Base-by-base conservation (phyloP, 2,329 filamentous ascomycete species). In the Aspergillus hortae region DNA sequence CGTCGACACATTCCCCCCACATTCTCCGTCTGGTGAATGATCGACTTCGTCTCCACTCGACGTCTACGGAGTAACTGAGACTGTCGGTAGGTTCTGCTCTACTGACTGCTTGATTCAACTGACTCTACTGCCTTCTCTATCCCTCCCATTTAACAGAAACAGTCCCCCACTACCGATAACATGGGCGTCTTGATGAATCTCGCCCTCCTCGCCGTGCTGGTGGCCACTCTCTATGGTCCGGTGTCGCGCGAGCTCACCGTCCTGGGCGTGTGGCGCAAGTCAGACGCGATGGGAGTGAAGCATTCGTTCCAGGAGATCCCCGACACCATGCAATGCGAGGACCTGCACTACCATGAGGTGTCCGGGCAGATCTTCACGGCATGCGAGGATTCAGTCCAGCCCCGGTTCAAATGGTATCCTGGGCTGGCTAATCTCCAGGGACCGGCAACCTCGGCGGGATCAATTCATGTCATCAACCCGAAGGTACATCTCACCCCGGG, bases 271-370 rank as follows among this genome's bases (percentile, higher is more conserved):
- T 61, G 65, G 38, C 47, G 59, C 3, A 56, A 55, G 2, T 63
- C 2, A 49, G 49, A 12, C 51, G 50, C n/a, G 59, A 54, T 74
- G 47, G 66, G 61, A 2, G 54, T 67, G 4, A 68, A 73, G n/a
- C 50, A 35, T 23, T 9, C 45, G 19, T 60, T 80, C 1, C 58
- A 73, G 5, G 54, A 61, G 9, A 80, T 86, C 9, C 64, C 74
- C 0, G 77, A 81, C 55, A 85, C 83, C 0, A 62, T 72, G 2
- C 73, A 81, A 14, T 85, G 83, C 60, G 84, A 86, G 58, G 83
- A 86, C 54, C 44, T 86, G 3, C 82, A 86, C 58, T 75, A 82
- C 50, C 77, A 85, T 54, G 61, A 61, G 1, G 63, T 74, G 0
- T 78, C 75, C 14, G 72, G 76, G 0, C 52, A 75, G 6, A 64